Base-by-base conservation (phyloP, 1,284 basidiomycete genomes). In the Schizopora paradoxa region DNA sequence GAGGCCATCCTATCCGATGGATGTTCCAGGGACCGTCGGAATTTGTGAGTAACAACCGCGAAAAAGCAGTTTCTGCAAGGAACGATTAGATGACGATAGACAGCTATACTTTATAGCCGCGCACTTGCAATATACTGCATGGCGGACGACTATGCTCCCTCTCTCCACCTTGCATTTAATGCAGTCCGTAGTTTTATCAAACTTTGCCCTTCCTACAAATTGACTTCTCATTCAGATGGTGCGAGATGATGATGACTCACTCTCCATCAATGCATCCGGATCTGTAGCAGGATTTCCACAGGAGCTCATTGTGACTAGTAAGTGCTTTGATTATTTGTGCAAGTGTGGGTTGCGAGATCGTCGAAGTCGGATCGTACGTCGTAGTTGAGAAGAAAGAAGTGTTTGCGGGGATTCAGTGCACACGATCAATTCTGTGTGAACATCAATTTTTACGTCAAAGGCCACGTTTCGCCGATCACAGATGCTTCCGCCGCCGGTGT, bases 51-150 rank as follows among this genome's bases (percentile, higher is more conserved):
- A 2, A 86, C 66, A 27, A 82, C 68, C 2, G 77, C 72, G 36
- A 72, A 67, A 61, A 89, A 86, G 56, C 87, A 89, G 7, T 72
- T 68, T 65, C 86, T 88, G 53, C 2, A 27, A 18, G 6, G 23
- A 19, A 45, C n/a, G 22, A 21, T 32, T 5, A 42, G 18, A 28
- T 28, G 32, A 18, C 22, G 16, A 34, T 18, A 10, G 25, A 16
- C n/a, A n/a, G n/a, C n/a, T n/a, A n/a, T n/a, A n/a, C 19, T 28
- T n/a, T 43, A 36, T 40, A 45, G 25, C 43, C 44, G 60, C 78
- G 58, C 59, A 86, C 86, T 79, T 87, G 83, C 86, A 90, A 59
- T 89, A 90, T 13, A 86, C 82, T 19, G 82, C 78, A 59, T 89
- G 84, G 34, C 86, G 73, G 48, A 89, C 77, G 33, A 87, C 78